Base-by-base conservation (phyloP, 2,329 filamentous ascomycete genomes). In the Fusarium sp. region DNA sequence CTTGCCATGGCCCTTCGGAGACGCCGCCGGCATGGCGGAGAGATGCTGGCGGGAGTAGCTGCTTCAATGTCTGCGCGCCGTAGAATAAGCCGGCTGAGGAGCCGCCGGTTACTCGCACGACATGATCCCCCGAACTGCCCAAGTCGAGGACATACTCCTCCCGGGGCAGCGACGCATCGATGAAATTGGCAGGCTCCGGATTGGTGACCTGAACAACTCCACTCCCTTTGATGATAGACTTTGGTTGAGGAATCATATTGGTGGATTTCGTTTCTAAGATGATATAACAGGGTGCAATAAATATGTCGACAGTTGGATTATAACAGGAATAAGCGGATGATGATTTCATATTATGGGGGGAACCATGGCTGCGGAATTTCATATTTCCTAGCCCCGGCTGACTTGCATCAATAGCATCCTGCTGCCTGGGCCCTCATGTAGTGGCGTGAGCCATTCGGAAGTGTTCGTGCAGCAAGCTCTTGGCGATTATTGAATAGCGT, bases 21-120 rank as follows among this genome's bases (percentile, higher is more conserved):
- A 16, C 39, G 13, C 12, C 15, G 16, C 50, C 46, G n/a, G 43
- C 30, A 7, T 27, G 40, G 8, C 66, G 63, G 13, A 70, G 57
- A 11, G 37, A 13, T 30, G n/a, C 37, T 1, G 63, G 36, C 4
- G 66, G 63, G 5, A 70, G 52, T 4, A 66, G 66, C 39, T 70
- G 66, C 7, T 55, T 65, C 9, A 70, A 37, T n/a, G 66, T 70
- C 31, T 70, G 66, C 12, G 41, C 47, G 7, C 43, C 66, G 43
- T 70, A 70, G 46, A 70, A 70, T 23, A 53, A 31, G 27, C 51
- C 66, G 31, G 18, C 54, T 40, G 18, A 16, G 7, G 50, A 59
- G 37, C 54, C 58, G 40, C 58, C 60, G 15, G 37, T 65, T 12
- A 65, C 18, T 46, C 12, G 43, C 10, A 55, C 36, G 6, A 13